Evolutionary conservation across 306 rosid genomes (phyloP), one percentile per base, ranked within the genome.

Genomic region (Psophocarpus tetragonolobus): DNA sequence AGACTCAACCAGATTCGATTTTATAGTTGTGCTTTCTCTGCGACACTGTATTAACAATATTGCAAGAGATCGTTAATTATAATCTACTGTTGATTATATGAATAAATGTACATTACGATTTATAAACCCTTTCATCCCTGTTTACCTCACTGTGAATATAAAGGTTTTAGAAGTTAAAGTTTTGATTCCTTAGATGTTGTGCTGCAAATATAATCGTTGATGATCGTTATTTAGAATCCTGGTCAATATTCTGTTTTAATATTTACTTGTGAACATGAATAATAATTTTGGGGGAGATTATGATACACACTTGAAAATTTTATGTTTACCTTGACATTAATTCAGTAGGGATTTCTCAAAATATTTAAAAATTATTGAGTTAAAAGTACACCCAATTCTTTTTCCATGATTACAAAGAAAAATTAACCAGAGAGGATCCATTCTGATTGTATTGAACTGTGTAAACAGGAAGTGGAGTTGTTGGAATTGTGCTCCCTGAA

Each of bases 401-500:
- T 45, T 4, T 15, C 8, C 18, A 15, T 45, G 21, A n/a, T n/a
- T n/a, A 15, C 21, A 47, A 47, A 4, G 5, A 47, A n/a, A 47
- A n/a, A 15, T 15, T 47, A 47, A n/a, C 54, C 12, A 42, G 60
- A 53, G 24, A 9, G 60, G 60, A 26, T 13, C n/a, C 39, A 6
- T 14, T 15, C 38, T 29, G 68, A 53, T 60, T 60, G 2, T 29
- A n/a, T n/a, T 30, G 70, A n/a, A 73, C 21, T 68, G 33, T 74
- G 64, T 47, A 58, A 64, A 2, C 61, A 92, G 97, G 94, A 14
- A 61, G 9, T 30, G 97, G 96, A 26, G 83, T 79, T 26, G 90
- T 71, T 39, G 96, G 97, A 76, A 74, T 93, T 30, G 88, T 93
- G 15, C 94, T 82, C 13, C 96, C 96, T 6, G 96, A 89, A 70